A percentile compares a stretch with the other conserved stretches of the same genome.
phyloP scores from a whole-genome alignment of 1,284 basidiomycete genomes.

The Xerocomus nothofagi region DNA sequence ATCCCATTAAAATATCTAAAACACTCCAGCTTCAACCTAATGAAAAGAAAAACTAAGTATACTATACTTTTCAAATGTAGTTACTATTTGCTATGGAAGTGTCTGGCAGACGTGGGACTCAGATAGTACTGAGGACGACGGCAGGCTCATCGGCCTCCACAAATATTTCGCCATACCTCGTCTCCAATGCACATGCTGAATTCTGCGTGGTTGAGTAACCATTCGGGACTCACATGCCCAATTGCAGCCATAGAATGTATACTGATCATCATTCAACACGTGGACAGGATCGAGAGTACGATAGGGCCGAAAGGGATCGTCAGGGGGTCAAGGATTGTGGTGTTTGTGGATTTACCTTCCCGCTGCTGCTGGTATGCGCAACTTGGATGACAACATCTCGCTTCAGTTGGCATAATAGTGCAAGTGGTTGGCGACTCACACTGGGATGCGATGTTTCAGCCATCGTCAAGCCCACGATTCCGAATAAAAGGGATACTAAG shows the following conservation, averaged over 20 bases:
- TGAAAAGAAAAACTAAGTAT: background rate
- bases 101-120: background rate
- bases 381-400: background rate
- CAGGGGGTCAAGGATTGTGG: background rate
- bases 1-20: no score
- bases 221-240: slow-evolving; percentile 18
- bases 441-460: slow-evolving; percentile 8
- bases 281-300: slow-evolving; percentile 8
- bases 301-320: slow-evolving; percentile 7
- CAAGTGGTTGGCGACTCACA: background rate
- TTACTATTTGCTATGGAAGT: background rate
- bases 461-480: slow-evolving; percentile 11
- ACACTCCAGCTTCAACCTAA: no score
- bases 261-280: slow-evolving; percentile 18
- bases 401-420: background rate
- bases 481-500: slow-evolving; percentile 8
- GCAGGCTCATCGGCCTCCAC: slow-evolving; percentile 7
- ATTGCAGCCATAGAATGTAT: slow-evolving; percentile 20
- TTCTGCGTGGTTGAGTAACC: slow-evolving; percentile 23
- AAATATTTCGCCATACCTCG: slow-evolving; percentile 15
- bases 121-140: background rate
- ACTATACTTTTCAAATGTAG: background rate
- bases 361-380: slow-evolving; percentile 4
- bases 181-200: slow-evolving; percentile 20
- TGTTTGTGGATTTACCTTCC: slow-evolving; percentile 16